Evolutionary conservation across 2,329 filamentous ascomycete species (phyloP).

Genomic region (Colletotrichum chrysophilum): DNA sequence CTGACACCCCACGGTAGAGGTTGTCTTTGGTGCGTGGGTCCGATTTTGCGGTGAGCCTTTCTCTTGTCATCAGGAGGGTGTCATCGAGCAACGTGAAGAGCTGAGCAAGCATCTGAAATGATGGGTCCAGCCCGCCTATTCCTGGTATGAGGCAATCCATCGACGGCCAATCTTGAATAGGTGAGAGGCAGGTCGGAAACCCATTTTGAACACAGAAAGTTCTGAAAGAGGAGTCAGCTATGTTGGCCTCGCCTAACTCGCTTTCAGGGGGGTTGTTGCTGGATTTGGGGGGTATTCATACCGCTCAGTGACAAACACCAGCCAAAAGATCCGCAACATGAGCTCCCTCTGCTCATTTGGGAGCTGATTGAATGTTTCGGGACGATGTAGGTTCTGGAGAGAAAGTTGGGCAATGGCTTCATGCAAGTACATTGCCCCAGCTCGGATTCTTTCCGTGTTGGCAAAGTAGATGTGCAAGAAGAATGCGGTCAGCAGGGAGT

Average conservation of each 20-base stretch:
- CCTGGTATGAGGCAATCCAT: neutral
- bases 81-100: neutral
- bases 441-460: slow-evolving; percentile 29
- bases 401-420: neutral
- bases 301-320: neutral
- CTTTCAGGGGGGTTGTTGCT: neutral
- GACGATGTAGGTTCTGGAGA: neutral
- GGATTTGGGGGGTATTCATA: neutral
- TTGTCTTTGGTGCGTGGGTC: neutral
- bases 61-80: neutral
- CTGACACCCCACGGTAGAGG: neutral
- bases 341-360: neutral
- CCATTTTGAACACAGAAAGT: neutral
- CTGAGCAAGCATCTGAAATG: neutral
- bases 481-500: slow-evolving; percentile 29
- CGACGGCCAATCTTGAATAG: neutral
- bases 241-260: neutral
- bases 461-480: slow-evolving; percentile 33
- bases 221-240: neutral
- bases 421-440: neutral
- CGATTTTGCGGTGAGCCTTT: neutral
- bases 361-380: neutral
- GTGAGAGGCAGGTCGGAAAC: neutral
- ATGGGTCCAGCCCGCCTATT: neutral
- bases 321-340: neutral